phyloP scores from a whole-genome alignment of 108 stramenopile genomes.

The Cyclotella baltica region DNA sequence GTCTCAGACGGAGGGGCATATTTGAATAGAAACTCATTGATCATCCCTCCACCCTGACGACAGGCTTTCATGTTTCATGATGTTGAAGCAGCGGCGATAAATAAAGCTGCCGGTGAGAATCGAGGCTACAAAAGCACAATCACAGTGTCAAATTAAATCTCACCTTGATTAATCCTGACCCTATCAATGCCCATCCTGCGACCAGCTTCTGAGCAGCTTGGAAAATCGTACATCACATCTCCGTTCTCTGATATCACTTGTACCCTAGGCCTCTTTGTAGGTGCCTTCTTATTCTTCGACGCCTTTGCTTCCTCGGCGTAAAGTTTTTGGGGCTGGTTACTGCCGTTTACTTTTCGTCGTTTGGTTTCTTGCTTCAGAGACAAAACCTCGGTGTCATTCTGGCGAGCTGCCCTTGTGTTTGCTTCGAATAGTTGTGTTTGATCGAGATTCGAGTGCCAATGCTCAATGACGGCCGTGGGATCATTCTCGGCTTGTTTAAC shows the following conservation, averaged over 20 bases:
- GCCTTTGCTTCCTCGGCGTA: background rate
- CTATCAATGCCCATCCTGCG: background rate
- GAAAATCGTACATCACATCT: background rate
- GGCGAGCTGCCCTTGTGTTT: background rate
- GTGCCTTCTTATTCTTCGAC: background rate
- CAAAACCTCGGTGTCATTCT: background rate
- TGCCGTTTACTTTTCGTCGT: slow-evolving; percentile 18
- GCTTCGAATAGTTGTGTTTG: background rate
- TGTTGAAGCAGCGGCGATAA: background rate
- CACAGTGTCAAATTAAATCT: too few species aligned
- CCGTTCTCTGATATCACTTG: slow-evolving; percentile 2
- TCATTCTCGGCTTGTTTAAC: background rate
- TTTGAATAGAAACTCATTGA: background rate
- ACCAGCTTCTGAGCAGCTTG: slow-evolving; percentile 16
- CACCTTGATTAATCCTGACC: slow-evolving; percentile 6
- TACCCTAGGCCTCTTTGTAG: slow-evolving; percentile 4
- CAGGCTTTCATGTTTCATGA: background rate
- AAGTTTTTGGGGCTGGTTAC: slow-evolving; percentile 3
- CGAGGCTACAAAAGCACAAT: too few species aligned
- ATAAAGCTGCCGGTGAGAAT: too few species aligned
- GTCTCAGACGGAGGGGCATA: background rate
- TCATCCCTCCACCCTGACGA: slow-evolving; percentile 9
- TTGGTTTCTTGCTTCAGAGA: slow-evolving; percentile 8
- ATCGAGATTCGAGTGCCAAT: background rate
- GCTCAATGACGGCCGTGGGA: background rate